Evolutionary conservation across 257 asterid species (phyloP).

Genomic region (Solanum pennellii): DNA sequence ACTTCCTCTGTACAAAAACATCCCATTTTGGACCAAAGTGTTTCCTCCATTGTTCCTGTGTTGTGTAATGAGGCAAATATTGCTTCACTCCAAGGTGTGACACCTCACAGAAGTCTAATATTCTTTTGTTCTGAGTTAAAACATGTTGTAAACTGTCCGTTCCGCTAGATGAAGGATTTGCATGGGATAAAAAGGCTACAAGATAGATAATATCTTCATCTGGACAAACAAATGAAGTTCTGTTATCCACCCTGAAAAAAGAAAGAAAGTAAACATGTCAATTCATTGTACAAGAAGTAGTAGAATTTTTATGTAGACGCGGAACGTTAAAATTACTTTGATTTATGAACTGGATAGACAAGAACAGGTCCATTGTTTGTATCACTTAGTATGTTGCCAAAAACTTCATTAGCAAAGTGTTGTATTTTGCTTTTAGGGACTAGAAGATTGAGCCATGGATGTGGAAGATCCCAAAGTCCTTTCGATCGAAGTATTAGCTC

Average conservation of each 20-base stretch:
- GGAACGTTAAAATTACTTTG: constrained; percentile 40
- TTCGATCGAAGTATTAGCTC: constrained; percentile 49
- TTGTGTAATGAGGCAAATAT: constrained; percentile 59
- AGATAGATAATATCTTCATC: constrained; percentile 75
- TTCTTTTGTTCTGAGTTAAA: constrained; percentile 35
- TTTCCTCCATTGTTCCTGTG: constrained; percentile 65
- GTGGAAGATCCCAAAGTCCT: constrained; percentile 87
- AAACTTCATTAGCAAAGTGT: constrained; percentile 52
- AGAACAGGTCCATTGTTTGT: constrained; percentile 78
- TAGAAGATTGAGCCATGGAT: constrained; percentile 94
- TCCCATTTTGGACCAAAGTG: constrained; percentile 79
- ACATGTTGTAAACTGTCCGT: constrained; percentile 33
- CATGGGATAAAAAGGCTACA: constrained; percentile 70
- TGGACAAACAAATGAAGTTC: constrained; percentile 75
- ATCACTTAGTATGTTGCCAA: constrained; percentile 50
- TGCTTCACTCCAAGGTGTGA: constrained; percentile 66
- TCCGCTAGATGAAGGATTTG: constrained; percentile 35
- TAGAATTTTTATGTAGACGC: background rate
- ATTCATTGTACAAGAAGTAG: background rate
- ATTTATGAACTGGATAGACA: constrained; percentile 70
- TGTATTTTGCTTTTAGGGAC: constrained; percentile 65
- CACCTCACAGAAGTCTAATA: constrained; percentile 50
- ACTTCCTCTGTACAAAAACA: constrained; percentile 57
- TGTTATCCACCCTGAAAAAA: constrained; percentile 65
- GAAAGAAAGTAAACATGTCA: background rate